Base-by-base conservation (phyloP, 2,329 filamentous ascomycete species). In the Aspergillus thermomutatus region DNA sequence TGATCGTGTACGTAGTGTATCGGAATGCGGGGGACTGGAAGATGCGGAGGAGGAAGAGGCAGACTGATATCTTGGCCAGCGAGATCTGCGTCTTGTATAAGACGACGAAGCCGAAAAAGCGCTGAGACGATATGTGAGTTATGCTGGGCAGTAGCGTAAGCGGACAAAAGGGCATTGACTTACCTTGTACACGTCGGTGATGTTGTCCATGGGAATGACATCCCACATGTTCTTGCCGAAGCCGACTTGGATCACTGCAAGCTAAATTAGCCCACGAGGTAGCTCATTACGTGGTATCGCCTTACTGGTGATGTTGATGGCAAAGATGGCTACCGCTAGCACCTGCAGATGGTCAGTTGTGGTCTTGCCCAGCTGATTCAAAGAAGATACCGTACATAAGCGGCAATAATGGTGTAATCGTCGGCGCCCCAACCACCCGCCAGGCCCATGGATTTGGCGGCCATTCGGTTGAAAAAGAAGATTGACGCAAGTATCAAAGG, bases 161-260 rank as follows among this genome's bases (percentile, higher is more conserved):
- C 5, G 6, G 31, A 37, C 5, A 37, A 28, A 23, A 23, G 46
- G 21, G 14, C n/a, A 7, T 10, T 21, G 34, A 37, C 53, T 9
- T 9, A 66, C 64, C 53, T 65, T 64, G 34, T 59, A 57, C 28
- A 58, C 55, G 2, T 48, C 53, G 10, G 64, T 66, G 53, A 66
- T 64, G 23, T 66, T 49, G 19, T 56, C 53, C 28, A 57, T 46
- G 7, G 64, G 64, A 11, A 58, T 47, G 11, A 66, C 62, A 26
- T 66, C 61, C 64, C 64, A 66, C 25, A 64, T 60, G 34, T 66
- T 62, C 49, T 51, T 54, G 3, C 64, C 64, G 31, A 66, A 66
- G 19, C 63, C 64, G 19, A 61, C 58, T 40, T 64, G 55, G 41
- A 64, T 60, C 63, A 65, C 61, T 64, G 19, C 6, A 25, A 17